Base-by-base conservation (phyloP, 306 rosid genomes). In the Malus sieversii region DNA sequence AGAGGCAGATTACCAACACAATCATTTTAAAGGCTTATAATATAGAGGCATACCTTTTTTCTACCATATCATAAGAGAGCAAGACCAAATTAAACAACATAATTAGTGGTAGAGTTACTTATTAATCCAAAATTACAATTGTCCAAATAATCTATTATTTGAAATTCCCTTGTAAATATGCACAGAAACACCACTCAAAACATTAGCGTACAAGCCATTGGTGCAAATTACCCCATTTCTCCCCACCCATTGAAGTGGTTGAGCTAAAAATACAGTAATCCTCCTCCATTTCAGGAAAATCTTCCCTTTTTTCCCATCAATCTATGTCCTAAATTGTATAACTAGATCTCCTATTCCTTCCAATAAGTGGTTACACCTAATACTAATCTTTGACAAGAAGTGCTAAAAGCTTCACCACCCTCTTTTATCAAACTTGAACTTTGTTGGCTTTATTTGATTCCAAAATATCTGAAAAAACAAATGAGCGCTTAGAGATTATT, bases 231-330 rank as follows among this genome's bases (percentile, higher is more conserved):
- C 59, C 25, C 11, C 64, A 44, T 72, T 87, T 84, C 83, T 82
- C 75, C 77, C 88, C 74, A 82, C 85, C 84, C 74, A 48, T 74
- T 71, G 55, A 74, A 84, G 88, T 84, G 20, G 90, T 87, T 87
- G 84, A 86, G 68, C 88, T 57, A 48, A 72, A 80, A 61, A 33
- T 7, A 38, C 18, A 65, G 38, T 32, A n/a, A 38, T 27, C 59
- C 77, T 65, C 72, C 68, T 42, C 61, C 68, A 9, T 30, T 53
- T 3, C 4, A 16, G 53, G 0, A 29, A 23, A 19, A 45, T 9
- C 6, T 30, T 74, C 70, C 68, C 60, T 18, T 44, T 40, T 42
- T 51, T 15, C 20, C 20, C 9, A 16, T 18, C n/a, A 7, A 1
- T 38, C 10, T 42, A 66, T 62, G 46, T 20, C 32, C 55, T 18